Evolutionary conservation across 2,329 filamentous ascomycete species (phyloP).

Genomic region (Onygenales sp.): DNA sequence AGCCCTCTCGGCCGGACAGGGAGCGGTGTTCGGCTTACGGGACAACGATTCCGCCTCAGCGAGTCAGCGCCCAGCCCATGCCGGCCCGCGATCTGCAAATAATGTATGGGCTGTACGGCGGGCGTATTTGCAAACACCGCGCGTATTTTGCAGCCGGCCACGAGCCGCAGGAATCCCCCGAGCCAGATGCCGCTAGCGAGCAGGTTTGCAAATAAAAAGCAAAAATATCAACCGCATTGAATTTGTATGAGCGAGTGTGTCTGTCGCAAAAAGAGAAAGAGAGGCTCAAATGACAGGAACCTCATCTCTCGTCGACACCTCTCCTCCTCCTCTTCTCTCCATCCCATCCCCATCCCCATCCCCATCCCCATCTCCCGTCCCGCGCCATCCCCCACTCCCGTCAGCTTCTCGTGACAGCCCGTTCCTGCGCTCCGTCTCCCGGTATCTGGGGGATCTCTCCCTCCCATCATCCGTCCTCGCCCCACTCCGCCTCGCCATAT

Average conservation of each 20-base stretch:
- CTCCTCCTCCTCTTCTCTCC: background rate
- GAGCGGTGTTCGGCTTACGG: background rate
- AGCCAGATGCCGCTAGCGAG: background rate
- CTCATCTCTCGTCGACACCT: background rate
- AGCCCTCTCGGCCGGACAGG: background rate
- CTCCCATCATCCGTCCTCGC: background rate
- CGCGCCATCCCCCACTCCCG: background rate
- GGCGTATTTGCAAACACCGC: background rate
- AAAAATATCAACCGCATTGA: background rate
- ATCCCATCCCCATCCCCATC: background rate
- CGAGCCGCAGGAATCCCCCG: background rate
- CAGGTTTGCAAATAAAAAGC: background rate
- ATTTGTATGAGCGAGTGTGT: no score
- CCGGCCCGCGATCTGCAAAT: constrained; percentile 3
- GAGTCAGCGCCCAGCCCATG: background rate
- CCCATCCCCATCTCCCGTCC: background rate
- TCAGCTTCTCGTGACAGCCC: background rate
- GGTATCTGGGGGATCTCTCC: background rate
- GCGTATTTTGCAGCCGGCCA: background rate
- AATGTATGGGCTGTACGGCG: background rate
- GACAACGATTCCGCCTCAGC: background rate
- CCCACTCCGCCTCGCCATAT: background rate
- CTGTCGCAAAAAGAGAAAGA: background rate
- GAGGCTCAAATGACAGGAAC: background rate
- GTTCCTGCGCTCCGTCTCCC: background rate